phyloP scores from a whole-genome alignment of 164 flowering plant species.

The Magnolia officinalis region DNA sequence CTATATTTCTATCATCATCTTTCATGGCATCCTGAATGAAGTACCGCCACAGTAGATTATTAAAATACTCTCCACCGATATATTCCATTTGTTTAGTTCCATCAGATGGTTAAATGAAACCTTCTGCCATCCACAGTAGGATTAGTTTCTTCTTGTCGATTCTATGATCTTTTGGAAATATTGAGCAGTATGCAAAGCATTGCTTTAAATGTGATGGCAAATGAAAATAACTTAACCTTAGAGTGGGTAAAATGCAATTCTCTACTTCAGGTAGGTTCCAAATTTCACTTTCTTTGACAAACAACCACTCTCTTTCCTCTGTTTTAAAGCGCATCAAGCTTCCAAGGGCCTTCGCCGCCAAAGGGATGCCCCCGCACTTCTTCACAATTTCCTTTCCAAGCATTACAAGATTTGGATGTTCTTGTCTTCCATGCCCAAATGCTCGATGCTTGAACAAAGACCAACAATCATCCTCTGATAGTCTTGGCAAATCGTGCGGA shows the following conservation, averaged over 20 bases:
- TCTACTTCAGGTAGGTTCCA: background rate
- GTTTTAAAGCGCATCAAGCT: conserved; percentile 10
- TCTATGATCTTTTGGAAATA: conserved; percentile 14
- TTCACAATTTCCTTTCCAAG: too few relatives aligned
- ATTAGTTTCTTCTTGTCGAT: conserved; percentile 9
- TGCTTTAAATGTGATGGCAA: conserved; percentile 17
- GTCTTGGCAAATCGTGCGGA: too few relatives aligned
- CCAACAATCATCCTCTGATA: too few relatives aligned
- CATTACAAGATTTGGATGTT: too few relatives aligned
- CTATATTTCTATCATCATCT: background rate
- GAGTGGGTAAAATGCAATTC: conserved; percentile 7
- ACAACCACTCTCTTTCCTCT: background rate
- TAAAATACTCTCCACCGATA: background rate
- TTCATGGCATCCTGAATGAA: background rate
- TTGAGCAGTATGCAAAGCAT: conserved; percentile 17
- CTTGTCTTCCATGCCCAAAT: too few relatives aligned
- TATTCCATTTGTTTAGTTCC: conserved; percentile 9
- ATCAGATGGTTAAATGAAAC: conserved; percentile 2
- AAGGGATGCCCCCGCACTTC: too few relatives aligned
- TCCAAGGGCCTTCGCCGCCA: too few relatives aligned
- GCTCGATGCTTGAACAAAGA: too few relatives aligned
- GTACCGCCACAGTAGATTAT: conserved; percentile 2
- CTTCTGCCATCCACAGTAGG: conserved; percentile 19
- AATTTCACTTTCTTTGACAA: too few relatives aligned
- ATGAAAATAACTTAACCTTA: conserved; percentile 14